Evolutionary conservation across 768 basidiomycete genomes (phyloP).

Genomic region (Dentipellis fragilis): DNA sequence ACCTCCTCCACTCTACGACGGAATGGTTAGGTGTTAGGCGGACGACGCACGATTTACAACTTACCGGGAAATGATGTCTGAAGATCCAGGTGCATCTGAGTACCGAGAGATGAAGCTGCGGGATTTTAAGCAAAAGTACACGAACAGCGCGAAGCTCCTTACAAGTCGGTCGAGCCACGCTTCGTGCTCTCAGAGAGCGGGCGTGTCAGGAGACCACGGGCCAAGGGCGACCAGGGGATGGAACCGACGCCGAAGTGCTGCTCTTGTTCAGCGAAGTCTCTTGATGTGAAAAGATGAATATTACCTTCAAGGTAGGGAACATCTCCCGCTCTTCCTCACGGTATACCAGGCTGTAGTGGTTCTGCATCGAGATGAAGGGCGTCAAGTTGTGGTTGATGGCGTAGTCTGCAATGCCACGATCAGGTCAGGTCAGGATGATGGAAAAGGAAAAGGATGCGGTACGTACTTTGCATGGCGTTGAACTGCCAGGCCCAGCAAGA

Average conservation of each 20-base stretch:
- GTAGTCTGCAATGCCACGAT: slow-evolving; percentile 10
- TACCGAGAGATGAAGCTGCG: slow-evolving; percentile 4
- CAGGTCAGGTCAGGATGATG: background rate
- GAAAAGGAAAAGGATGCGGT: too few species aligned
- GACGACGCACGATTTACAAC: background rate
- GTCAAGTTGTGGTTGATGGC: slow-evolving; percentile 23
- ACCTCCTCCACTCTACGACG: slow-evolving; percentile 21
- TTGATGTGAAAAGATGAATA: background rate
- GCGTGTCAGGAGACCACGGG: slow-evolving; percentile 17
- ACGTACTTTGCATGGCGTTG: slow-evolving; percentile 19
- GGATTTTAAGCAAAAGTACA: background rate
- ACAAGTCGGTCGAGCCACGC: slow-evolving; percentile 16
- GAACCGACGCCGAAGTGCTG: slow-evolving; percentile 25
- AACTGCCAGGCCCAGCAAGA: too few species aligned
- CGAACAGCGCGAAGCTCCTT: slow-evolving; percentile 1
- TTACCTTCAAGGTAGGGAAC: slow-evolving; percentile 21
- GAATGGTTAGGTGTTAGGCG: too few species aligned
- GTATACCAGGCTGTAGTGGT: too few species aligned
- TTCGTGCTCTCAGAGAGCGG: slow-evolving; percentile 15
- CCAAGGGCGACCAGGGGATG: slow-evolving; percentile 32
- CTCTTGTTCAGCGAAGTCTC: background rate
- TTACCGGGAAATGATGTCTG: slow-evolving; percentile 1
- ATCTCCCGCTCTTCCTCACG: too few species aligned
- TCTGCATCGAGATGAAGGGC: too few species aligned
- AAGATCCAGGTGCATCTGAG: slow-evolving; percentile 4